Percentiles rank a stretch among this genome's conserved stretches.
These are phyloP conservation scores for Micractinium sp. DNA, from an alignment of 139 green algal genomes.

Conservation along the genomic window DNA sequence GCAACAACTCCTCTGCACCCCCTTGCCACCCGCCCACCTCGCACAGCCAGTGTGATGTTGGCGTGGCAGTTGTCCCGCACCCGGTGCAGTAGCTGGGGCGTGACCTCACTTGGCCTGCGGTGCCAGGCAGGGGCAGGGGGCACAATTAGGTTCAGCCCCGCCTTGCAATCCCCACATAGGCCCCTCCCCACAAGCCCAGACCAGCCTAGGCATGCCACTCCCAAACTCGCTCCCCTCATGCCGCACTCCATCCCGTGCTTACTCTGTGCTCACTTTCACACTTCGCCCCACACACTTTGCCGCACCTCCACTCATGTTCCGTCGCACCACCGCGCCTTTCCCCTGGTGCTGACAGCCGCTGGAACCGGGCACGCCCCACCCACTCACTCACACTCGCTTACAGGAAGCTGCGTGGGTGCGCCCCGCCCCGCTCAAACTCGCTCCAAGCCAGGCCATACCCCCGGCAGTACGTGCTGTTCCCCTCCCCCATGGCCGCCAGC, in stretches of 20 bases:
- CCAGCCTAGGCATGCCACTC: too few relatives aligned
- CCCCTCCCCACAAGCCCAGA: neutral
- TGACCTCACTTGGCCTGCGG: neutral
- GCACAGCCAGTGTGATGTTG: neutral
- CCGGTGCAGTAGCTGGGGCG: neutral
- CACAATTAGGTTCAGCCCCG: neutral
- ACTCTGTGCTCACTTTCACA: too few relatives aligned
- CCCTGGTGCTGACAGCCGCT: neutral
- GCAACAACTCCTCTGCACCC: neutral
- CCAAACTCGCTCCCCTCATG: too few relatives aligned
- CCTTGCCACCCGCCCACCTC: neutral
- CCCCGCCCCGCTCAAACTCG: neutral
- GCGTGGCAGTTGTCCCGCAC: slow-evolving; percentile 4
- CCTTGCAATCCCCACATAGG: neutral
- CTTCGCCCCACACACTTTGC: too few relatives aligned
- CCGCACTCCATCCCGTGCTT: too few relatives aligned
- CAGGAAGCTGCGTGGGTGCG: neutral
- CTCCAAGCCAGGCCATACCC: slow-evolving; percentile 1
- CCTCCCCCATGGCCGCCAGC: slow-evolving; percentile 13
- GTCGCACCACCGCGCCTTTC: too few relatives aligned
- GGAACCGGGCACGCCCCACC: neutral
- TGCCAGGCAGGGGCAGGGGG: neutral
- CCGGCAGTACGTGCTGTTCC: neutral
- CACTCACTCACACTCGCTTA: too few relatives aligned
- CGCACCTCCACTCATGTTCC: too few relatives aligned